Base-by-base conservation (phyloP, 2,329 filamentous ascomycete genomes). In the Aspergillus japonicus region DNA sequence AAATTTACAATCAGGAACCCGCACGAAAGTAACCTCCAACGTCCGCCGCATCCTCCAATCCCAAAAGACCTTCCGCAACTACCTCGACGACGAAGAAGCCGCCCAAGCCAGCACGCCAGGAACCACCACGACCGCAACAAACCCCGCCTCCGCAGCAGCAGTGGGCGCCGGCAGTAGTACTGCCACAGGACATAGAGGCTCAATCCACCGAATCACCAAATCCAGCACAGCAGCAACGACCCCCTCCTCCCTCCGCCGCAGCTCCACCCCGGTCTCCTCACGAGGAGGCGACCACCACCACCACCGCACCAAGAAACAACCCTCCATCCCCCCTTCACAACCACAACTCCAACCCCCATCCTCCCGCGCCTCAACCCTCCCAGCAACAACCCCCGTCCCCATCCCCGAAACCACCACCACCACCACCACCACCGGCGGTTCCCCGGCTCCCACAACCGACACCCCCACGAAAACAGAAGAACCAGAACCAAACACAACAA, bases 81-180 rank as follows among this genome's bases (percentile, higher is more conserved):
- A 82, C 62, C 72, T 82, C n/a, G 80, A 81, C 54, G 80, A 82
- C 59, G 80, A 82, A 66, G 80, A 82, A 65, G 80, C 80, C 4
- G 73, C 75, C 1, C 68, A 77, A 29, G 26, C 26, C 26, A 29
- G 7, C 10, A 35, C 72, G 16, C 66, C 72, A 39, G 64, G 61
- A 24, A 50, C 62, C 14, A 52, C 58, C 21, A 47, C 50, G 12
- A 50, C 58, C 21, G 33, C 50, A 8, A 52, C 63, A 64, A 33
- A 26, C 52, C 31, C 23, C 5, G 11, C 44, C 11, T 14, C 52
- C 23, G 55, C 65, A 26, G 12, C 21, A 6, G 33, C 33, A 16
- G 33, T 12, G 1, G 64, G 59, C 16, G 52, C 26, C 26, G 26
- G 26, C 8, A 8, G 26, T 7, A 7, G 26, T 29, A 29, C 7